These are phyloP conservation scores for Pelargonium fulgidum DNA, from an alignment of 441 rosid species.

Conservation along the genomic window DNA sequence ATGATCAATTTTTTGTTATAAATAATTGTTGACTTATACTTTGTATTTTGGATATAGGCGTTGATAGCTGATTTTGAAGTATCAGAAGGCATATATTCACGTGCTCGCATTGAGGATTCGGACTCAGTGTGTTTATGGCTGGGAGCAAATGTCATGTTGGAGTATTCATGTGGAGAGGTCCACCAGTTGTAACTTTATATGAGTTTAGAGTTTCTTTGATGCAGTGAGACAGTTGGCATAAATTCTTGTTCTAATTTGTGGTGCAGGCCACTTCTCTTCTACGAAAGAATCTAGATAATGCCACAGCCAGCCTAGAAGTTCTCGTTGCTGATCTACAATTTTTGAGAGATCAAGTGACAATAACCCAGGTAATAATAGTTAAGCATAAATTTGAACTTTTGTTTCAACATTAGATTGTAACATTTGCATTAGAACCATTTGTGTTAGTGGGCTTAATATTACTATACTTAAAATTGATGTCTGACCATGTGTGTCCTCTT, in stretches of 20 bases:
- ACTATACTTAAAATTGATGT: neutral
- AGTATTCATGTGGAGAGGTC: conserved; percentile 85
- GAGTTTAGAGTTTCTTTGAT: conserved; percentile 15
- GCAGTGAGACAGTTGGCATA: conserved; percentile 22
- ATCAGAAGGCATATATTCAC: conserved; percentile 83
- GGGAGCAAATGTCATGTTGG: conserved; percentile 95
- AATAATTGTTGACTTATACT: neutral
- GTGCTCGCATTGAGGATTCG: conserved; percentile 51
- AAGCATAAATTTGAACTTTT: neutral
- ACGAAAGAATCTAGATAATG: conserved; percentile 77
- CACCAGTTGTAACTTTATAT: conserved; percentile 17
- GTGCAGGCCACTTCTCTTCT: conserved; percentile 68
- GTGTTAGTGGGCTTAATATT: neutral
- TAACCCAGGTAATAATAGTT: conserved; percentile 57
- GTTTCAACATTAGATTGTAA: neutral
- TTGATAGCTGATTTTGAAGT: conserved; percentile 82
- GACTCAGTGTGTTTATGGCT: conserved; percentile 88
- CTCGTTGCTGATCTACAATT: conserved; percentile 83
- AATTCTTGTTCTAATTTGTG: conserved; percentile 23
- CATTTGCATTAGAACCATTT: neutral
- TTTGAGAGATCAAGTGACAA: conserved; percentile 90
- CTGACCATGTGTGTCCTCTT: neutral
- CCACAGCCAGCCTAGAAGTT: conserved; percentile 89
- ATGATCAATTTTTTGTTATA: neutral
- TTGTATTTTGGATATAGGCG: conserved; percentile 30